Evolutionary conservation across 2,329 filamentous ascomycete genomes (phyloP).

Genomic region (Aspergillus quadricinctus): DNA sequence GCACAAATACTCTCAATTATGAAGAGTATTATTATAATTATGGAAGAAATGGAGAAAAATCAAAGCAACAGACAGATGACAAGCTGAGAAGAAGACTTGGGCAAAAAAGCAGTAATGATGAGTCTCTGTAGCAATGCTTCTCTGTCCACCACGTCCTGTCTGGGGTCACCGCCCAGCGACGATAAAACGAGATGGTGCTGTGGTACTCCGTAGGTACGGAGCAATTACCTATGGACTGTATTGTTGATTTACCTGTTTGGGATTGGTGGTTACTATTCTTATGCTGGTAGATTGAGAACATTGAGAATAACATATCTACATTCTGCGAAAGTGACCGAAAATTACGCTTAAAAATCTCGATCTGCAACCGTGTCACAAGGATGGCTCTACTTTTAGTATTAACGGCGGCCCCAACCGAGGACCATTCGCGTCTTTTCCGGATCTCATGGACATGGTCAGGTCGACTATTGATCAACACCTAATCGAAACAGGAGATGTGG

Average conservation of each 20-base stretch:
- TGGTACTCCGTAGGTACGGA: background rate
- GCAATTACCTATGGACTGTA: background rate
- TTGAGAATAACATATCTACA: too few species aligned
- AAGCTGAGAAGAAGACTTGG: background rate
- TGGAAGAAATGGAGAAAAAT: background rate
- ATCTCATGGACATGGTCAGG: background rate
- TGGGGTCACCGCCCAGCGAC: conserved; percentile 1
- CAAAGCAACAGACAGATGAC: background rate
- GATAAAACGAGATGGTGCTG: background rate
- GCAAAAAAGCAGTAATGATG: background rate
- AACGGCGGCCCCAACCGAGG: background rate
- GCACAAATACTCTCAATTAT: background rate
- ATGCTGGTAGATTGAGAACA: background rate
- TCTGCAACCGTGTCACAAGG: background rate
- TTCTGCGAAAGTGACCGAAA: background rate
- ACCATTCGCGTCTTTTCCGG: background rate
- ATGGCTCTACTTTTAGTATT: background rate
- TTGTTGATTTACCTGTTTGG: background rate
- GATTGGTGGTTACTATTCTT: background rate
- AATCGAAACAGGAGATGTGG: background rate
- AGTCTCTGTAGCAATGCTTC: background rate
- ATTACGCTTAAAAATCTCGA: background rate
- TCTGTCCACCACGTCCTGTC: background rate
- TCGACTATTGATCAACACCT: background rate
- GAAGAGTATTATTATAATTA: background rate